Conservation (phyloP, 176 grass and related monocot genomes). For the Juncus inflexus region DNA sequence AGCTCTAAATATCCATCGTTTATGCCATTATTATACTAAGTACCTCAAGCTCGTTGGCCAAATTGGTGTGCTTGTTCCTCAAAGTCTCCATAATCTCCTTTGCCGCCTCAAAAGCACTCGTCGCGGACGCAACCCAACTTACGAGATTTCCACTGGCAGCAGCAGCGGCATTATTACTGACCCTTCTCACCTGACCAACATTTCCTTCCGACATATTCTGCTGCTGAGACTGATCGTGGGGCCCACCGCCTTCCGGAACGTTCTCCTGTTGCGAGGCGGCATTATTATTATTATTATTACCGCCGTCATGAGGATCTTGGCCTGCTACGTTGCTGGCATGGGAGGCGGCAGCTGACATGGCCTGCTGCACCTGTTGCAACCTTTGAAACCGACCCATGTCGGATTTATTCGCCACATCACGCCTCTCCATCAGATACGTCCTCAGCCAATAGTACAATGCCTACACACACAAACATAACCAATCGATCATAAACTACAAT, state of each 20-base stretch:
- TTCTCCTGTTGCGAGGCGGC: conserved; percentile 39
- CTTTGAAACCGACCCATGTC: conserved; percentile 77
- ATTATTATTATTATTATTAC: conserved; percentile 55
- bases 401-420: conserved; percentile 94
- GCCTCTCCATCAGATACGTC: conserved; percentile 94
- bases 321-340: conserved; percentile 35
- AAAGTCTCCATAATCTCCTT: conserved; percentile 99
- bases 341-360: conserved; percentile 58
- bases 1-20: too few relatives aligned
- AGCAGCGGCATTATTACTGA: conserved; percentile 49
- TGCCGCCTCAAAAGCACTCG: conserved; percentile 95
- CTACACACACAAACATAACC: conserved; percentile 38
- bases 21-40: too few relatives aligned
- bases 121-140: conserved; percentile 61
- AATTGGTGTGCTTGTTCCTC: conserved; percentile 73
- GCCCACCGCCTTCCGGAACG: conserved; percentile 46
- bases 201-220: conserved; percentile 58
- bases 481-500: not conserved
- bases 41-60: conserved; percentile 53
- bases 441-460: conserved; percentile 99
- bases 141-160: not conserved
- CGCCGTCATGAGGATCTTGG: conserved; percentile 66
- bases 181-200: conserved; percentile 48
- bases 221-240: conserved; percentile 57
- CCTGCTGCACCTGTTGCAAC: conserved; percentile 93